Percentiles rank a stretch among this genome's conserved stretches.
Evolutionary conservation across 139 green algal genomes (phyloP).

Genomic region (Pseudopediastrum boryanum): DNA sequence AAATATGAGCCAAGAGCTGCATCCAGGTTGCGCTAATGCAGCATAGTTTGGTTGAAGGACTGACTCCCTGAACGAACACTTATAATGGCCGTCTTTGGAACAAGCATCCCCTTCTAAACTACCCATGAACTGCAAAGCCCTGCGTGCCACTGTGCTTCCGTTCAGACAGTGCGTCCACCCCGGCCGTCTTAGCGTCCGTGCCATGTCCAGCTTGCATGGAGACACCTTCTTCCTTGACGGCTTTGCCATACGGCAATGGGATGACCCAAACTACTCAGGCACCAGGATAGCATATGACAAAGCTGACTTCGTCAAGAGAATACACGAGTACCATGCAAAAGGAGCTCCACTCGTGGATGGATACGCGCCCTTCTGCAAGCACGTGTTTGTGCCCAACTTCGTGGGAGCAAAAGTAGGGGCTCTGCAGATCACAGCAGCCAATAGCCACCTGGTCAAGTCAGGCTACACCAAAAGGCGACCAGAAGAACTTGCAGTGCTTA

Average conservation of each 20-base stretch:
- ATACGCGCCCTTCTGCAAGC: conserved; percentile 97
- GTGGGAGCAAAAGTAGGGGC: conserved; percentile 61
- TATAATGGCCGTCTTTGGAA: too few relatives aligned
- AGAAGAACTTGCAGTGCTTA: conserved; percentile 89
- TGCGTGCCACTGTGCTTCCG: too few relatives aligned
- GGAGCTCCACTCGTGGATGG: conserved; percentile 64
- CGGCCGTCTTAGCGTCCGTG: background rate
- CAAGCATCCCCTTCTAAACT: too few relatives aligned
- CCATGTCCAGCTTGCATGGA: background rate
- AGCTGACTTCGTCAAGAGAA: conserved; percentile 66
- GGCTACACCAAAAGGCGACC: conserved; percentile 77
- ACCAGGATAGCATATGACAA: conserved; percentile 60
- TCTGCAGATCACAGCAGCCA: conserved; percentile 79
- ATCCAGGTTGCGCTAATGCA: too few relatives aligned
- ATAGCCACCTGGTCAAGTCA: conserved; percentile 70
- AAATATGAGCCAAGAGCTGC: too few relatives aligned
- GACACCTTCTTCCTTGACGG: conserved; percentile 84
- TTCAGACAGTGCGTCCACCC: too few relatives aligned
- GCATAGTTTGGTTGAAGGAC: too few relatives aligned
- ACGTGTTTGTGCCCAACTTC: conserved; percentile 94
- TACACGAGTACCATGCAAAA: conserved; percentile 53
- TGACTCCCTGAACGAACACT: too few relatives aligned
- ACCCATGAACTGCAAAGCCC: too few relatives aligned
- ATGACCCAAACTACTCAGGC: conserved; percentile 76
- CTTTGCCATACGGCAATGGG: conserved; percentile 87